Conservation (phyloP, 345 rosid species). For the Citrus hindsii region DNA sequence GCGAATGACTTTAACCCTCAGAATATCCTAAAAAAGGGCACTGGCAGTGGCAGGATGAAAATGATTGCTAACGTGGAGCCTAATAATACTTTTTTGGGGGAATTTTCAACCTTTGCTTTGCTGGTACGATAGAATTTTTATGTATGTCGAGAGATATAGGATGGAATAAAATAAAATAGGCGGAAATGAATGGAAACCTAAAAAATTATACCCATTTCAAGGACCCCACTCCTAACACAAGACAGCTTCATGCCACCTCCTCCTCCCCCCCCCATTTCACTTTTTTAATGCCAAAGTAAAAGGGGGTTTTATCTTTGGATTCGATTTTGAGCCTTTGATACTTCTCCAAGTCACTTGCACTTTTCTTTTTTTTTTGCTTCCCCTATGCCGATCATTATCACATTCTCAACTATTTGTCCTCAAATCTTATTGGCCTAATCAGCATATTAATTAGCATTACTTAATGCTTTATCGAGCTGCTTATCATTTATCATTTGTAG, state of each 20-base stretch:
- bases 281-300: slow-evolving; percentile 4
- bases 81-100: background rate
- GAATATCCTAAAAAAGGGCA: background rate
- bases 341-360: slow-evolving; percentile 15
- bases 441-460: background rate
- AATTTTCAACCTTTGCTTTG: slow-evolving; percentile 31
- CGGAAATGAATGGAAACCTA: background rate
- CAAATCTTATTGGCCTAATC: background rate
- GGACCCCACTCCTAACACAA: slow-evolving; percentile 11
- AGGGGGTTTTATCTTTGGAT: slow-evolving; percentile 19
- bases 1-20: background rate
- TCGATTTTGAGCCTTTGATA: slow-evolving; percentile 21
- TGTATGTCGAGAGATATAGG: background rate
- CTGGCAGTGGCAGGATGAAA: background rate
- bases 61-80: slow-evolving; percentile 13
- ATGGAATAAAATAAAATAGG: background rate
- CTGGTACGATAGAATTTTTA: slow-evolving; percentile 19
- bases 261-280: background rate
- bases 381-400: background rate
- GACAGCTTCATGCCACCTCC: slow-evolving; percentile 21
- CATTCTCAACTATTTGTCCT: background rate
- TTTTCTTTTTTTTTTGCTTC: background rate
- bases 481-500: background rate
- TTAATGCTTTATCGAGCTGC: background rate
- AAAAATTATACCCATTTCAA: background rate